Evolutionary conservation across 805 yeast species (phyloP), one percentile per base, ranked within the genome.

Genomic region (Spathaspora boniae): DNA sequence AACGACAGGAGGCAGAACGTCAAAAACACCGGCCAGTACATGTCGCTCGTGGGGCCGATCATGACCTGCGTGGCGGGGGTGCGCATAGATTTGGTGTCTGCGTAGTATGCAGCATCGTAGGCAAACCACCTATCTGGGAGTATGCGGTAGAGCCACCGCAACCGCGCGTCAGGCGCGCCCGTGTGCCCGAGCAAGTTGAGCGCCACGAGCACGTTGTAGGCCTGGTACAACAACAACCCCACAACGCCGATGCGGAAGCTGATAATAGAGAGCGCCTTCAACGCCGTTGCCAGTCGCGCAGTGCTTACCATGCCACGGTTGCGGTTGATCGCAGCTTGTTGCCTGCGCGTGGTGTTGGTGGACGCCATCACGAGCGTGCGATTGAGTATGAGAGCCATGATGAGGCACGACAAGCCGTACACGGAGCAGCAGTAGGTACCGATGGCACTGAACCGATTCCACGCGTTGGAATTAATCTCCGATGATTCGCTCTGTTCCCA

Each of bases 1-100:
- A 80, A 78, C 49, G 79, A 80, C 47, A 78, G 76, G 16, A 72
- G 52, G 51, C 89, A 81, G 38, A 79, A 61, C 2, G 76, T 58
- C 20, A 77, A 50, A 48, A 76, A 84, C 5, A 70, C 64, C 9
- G 76, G 78, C 77, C 85, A 80, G 47, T 70, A 70, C 44, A 72
- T 67, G 16, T 60, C 68, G 7, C 76, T 70, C 5, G 72, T 63
- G 9, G 86, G 84, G 4, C 75, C 74, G 9, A 62, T 45, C 44
- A 53, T 54, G 5, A 62, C 60, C 42, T 52, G 60, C 26, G 30
- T 34, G 14, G 30, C 29, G 19, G 56, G 44, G 28, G 65, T 56
- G 28, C 41, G 34, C 70, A 65, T 62, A 43, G 56, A 62, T 27
- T 38, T 45, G 15, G 46, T 37, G n/a, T 32, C 29, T 9, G 39